Conservation (phyloP, 192 early-diverging fungal species). For the Backusella macrospora region DNA sequence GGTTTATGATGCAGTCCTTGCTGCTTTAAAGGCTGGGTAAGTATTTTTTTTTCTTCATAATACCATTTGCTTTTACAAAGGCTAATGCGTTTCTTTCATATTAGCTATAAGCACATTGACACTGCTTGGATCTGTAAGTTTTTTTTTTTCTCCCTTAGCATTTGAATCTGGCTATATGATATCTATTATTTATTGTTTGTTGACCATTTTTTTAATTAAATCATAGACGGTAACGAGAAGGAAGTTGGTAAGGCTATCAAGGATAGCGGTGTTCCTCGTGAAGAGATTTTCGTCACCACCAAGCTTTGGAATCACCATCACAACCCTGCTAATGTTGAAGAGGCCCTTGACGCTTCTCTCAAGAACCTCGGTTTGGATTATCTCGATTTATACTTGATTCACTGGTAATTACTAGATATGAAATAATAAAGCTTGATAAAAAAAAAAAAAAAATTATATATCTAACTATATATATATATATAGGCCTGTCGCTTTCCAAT, state of each 20-base stretch:
- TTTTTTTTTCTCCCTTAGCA: no score
- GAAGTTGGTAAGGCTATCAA: constrained; percentile 77
- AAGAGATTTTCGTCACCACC: constrained; percentile 76
- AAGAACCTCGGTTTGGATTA: constrained; percentile 74
- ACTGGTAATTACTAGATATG: constrained; percentile 48
- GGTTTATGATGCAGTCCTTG: constrained; percentile 22
- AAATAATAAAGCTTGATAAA: neutral
- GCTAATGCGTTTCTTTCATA: neutral
- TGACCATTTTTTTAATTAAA: constrained; percentile 36
- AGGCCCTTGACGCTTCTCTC: constrained; percentile 70
- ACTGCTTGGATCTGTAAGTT: constrained; percentile 37
- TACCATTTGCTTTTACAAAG: neutral
- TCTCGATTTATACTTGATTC: constrained; percentile 75
- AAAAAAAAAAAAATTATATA: no score
- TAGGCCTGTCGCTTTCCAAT: constrained; percentile 31
- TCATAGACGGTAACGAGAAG: constrained; percentile 70
- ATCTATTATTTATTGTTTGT: no score
- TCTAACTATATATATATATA: neutral
- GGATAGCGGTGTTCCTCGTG: constrained; percentile 60
- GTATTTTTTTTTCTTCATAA: no score
- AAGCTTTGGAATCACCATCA: constrained; percentile 62
- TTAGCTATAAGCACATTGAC: constrained; percentile 50
- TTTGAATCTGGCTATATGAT: no score
- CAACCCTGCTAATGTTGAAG: constrained; percentile 61
- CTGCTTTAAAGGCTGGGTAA: constrained; percentile 66